These are phyloP conservation scores for Exophiala mesophila DNA, from an alignment of 2,329 filamentous ascomycete genomes.

Conservation along the genomic window DNA sequence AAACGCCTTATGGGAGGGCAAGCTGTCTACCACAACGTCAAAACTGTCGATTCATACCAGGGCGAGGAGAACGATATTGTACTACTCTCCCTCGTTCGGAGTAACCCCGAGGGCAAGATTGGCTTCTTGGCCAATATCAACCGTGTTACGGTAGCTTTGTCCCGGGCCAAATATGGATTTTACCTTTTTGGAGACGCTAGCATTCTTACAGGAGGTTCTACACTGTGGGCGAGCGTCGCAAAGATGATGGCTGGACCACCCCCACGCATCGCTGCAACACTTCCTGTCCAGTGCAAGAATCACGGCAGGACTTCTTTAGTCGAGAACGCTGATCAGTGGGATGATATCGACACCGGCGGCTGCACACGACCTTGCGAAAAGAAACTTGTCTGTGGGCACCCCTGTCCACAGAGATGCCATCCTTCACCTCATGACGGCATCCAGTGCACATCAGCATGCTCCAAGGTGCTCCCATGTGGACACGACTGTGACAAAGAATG, in stretches of 20 bases:
- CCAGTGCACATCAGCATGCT: slow-evolving; percentile 34
- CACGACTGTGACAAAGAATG: slow-evolving; percentile 20
- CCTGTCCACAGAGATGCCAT: slow-evolving; percentile 51
- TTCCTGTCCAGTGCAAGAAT: slow-evolving; percentile 61
- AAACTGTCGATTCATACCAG: slow-evolving; percentile 84
- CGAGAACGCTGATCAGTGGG: slow-evolving; percentile 40
- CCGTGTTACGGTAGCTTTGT: slow-evolving; percentile 58
- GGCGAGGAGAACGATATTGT: slow-evolving; percentile 86
- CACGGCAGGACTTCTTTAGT: slow-evolving; percentile 54
- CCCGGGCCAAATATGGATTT: slow-evolving; percentile 70
- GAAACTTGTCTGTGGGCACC: slow-evolving; percentile 48
- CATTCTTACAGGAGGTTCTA: slow-evolving; percentile 44
- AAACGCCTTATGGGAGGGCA: slow-evolving; percentile 42
- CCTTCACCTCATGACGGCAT: slow-evolving; percentile 32
- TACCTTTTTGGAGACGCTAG: slow-evolving; percentile 77
- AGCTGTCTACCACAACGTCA: slow-evolving; percentile 53
- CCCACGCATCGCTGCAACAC: slow-evolving; percentile 42
- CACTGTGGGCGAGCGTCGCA: slow-evolving; percentile 50
- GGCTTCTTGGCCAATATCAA: slow-evolving; percentile 70
- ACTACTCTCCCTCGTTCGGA: slow-evolving; percentile 74
- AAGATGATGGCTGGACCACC: slow-evolving; percentile 36
- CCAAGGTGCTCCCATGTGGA: slow-evolving; percentile 20
- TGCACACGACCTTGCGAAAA: slow-evolving; percentile 47
- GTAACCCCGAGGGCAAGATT: slow-evolving; percentile 52
- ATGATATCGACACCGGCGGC: slow-evolving; percentile 45